Evolutionary conservation across 495 filamentous ascomycete genomes (phyloP).

Genomic region (Glonium stellatum): DNA sequence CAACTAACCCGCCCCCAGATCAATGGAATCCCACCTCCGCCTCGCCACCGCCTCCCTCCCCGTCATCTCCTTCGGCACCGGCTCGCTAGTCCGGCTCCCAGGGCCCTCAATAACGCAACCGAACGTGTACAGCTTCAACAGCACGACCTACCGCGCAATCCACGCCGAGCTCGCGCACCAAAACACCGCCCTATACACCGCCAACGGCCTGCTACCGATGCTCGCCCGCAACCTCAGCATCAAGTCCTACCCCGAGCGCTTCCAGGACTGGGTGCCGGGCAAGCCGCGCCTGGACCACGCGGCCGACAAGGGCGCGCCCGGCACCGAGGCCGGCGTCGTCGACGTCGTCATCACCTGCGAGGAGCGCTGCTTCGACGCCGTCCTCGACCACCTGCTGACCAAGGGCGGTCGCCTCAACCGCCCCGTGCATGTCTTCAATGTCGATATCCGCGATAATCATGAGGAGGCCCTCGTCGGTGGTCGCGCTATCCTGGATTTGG

Average conservation of each 20-base stretch:
- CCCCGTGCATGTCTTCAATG: constrained; percentile 93
- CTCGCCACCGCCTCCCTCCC: constrained; percentile 82
- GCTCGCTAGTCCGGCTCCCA: constrained; percentile 87
- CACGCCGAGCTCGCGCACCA: constrained; percentile 79
- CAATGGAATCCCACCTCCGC: constrained; percentile 95
- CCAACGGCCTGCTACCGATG: constrained; percentile 93
- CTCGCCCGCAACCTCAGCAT: constrained; percentile 82
- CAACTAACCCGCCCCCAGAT: constrained; percentile 42
- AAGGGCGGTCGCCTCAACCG: constrained; percentile 77
- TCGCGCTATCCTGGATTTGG: constrained; percentile 85
- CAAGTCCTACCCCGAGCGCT: constrained; percentile 93
- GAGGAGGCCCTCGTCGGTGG: constrained; percentile 91
- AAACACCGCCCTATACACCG: constrained; percentile 80
- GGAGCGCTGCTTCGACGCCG: constrained; percentile 97
- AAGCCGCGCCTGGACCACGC: constrained; percentile 60
- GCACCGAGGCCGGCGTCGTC: constrained; percentile 82
- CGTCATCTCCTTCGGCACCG: constrained; percentile 96
- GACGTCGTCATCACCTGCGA: constrained; percentile 97
- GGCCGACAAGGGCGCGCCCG: constrained; percentile 37
- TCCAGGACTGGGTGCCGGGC: constrained; percentile 95
- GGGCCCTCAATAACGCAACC: constrained; percentile 86
- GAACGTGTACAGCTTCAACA: constrained; percentile 96
- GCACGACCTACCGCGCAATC: constrained; percentile 86
- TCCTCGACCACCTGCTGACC: constrained; percentile 85
- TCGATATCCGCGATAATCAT: constrained; percentile 98